phyloP scores from a whole-genome alignment of 208 protist genomes.

The Leishmania martiniquensis region DNA sequence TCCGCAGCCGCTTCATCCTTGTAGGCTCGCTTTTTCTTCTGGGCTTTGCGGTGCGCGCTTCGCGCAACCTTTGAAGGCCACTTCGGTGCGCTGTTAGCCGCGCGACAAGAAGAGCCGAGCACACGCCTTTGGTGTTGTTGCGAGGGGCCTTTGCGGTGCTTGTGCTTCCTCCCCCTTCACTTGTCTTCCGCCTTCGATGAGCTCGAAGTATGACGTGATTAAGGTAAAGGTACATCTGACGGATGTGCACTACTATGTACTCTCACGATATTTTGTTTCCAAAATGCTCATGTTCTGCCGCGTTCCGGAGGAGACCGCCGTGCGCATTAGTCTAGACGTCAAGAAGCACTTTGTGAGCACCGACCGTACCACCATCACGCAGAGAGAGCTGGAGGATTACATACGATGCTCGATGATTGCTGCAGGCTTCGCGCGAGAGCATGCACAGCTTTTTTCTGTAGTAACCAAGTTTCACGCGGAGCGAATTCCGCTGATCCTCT shows the following conservation, averaged over 20 bases:
- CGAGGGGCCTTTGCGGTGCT: neutral
- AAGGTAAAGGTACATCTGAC: slow-evolving; percentile 62
- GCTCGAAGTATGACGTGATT: slow-evolving; percentile 70
- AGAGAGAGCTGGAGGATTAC: slow-evolving; percentile 43
- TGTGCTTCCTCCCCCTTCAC: neutral
- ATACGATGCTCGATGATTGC: slow-evolving; percentile 31
- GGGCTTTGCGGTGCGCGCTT: neutral
- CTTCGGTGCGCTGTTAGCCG: neutral
- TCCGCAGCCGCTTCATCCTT: neutral
- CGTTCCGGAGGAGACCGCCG: slow-evolving; percentile 40
- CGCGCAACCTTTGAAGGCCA: neutral
- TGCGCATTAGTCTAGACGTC: slow-evolving; percentile 57
- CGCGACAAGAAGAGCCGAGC: neutral
- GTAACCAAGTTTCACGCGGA: slow-evolving; percentile 57
- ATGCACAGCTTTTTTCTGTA: slow-evolving; percentile 39
- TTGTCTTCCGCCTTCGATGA: slow-evolving; percentile 32
- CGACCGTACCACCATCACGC: slow-evolving; percentile 41
- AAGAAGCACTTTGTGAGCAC: slow-evolving; percentile 61
- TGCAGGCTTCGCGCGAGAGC: slow-evolving; percentile 36
- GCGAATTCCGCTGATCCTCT: slow-evolving; percentile 52
- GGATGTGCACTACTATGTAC: slow-evolving; percentile 59
- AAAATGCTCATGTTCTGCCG: slow-evolving; percentile 70
- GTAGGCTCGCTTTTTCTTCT: neutral
- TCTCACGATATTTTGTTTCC: slow-evolving; percentile 68
- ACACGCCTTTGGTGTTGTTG: neutral